A percentile compares a stretch with the other conserved stretches of the same genome.
Conservation (phyloP, 306 rosid species). For the Pterocarpus santalinus region DNA sequence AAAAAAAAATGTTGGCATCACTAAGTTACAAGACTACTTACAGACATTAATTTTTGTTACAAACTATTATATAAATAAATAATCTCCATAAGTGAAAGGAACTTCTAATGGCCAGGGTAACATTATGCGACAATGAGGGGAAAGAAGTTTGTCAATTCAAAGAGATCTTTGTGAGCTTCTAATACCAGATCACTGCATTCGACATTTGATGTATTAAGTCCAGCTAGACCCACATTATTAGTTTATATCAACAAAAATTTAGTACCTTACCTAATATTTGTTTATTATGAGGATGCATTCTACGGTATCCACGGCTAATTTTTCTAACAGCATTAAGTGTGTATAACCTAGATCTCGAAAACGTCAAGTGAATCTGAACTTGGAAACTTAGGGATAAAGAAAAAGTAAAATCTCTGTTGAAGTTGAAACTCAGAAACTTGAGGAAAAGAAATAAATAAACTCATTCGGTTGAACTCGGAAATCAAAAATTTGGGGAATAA, state of each 20-base stretch:
- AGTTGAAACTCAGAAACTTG: too few species aligned
- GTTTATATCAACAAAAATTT: not conserved
- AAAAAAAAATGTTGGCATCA: too few species aligned
- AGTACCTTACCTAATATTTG: slow-evolving; percentile 10
- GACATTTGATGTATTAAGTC: slow-evolving; percentile 7
- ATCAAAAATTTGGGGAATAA: too few species aligned
- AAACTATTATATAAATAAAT: not conserved
- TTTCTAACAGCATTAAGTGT: too few species aligned
- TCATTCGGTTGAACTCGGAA: too few species aligned
- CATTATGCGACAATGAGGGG: not conserved
- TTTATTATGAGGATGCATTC: not conserved
- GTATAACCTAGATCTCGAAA: too few species aligned
- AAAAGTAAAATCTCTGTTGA: too few species aligned
- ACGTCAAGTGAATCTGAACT: too few species aligned
- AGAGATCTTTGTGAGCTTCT: not conserved
- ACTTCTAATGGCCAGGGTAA: not conserved
- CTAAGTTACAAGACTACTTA: not conserved
- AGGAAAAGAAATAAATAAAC: too few species aligned
- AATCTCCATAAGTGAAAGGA: not conserved
- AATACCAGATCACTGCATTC: slow-evolving; percentile 10
- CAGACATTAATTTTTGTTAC: not conserved
- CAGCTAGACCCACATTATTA: slow-evolving; percentile 8
- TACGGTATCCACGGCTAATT: too few species aligned
- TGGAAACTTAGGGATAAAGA: too few species aligned
- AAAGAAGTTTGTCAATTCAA: not conserved